Conservation (phyloP, 345 rosid genomes). For the Eucalyptus microcorys region DNA sequence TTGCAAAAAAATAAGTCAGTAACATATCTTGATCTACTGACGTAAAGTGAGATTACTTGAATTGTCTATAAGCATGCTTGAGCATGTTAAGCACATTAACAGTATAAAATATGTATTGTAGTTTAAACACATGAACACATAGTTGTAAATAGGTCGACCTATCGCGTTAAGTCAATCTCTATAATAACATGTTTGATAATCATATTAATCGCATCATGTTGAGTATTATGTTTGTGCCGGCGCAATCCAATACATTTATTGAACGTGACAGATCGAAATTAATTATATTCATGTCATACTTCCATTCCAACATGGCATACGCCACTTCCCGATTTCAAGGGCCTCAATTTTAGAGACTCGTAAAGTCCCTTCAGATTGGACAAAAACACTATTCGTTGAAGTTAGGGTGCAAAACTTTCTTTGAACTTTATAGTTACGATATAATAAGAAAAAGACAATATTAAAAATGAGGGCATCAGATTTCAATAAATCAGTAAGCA, state of each 20-base stretch:
- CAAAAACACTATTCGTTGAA: background rate
- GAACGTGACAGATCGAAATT: fast-evolving
- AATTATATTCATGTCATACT: background rate
- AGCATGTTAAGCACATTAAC: background rate
- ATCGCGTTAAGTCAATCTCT: background rate
- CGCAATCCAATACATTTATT: background rate
- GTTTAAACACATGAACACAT: background rate
- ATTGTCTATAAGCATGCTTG: background rate
- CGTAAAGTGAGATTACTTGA: background rate
- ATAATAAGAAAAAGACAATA: no score
- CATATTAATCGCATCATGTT: no score
- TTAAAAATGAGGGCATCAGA: background rate
- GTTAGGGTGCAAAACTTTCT: background rate
- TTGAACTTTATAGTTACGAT: background rate
- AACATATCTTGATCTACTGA: background rate
- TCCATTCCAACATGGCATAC: fast-evolving
- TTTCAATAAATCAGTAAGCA: background rate
- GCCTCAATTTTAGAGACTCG: background rate
- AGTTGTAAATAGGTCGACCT: background rate
- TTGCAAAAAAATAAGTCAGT: background rate
- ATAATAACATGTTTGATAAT: background rate
- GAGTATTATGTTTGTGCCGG: fast-evolving
- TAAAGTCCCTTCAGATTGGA: background rate
- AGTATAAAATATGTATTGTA: background rate
- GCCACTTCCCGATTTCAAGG: fast-evolving